Evolutionary conservation across 768 basidiomycete genomes (phyloP), one percentile per base, ranked within the genome.

Genomic region (Pulveroboletus frians): DNA sequence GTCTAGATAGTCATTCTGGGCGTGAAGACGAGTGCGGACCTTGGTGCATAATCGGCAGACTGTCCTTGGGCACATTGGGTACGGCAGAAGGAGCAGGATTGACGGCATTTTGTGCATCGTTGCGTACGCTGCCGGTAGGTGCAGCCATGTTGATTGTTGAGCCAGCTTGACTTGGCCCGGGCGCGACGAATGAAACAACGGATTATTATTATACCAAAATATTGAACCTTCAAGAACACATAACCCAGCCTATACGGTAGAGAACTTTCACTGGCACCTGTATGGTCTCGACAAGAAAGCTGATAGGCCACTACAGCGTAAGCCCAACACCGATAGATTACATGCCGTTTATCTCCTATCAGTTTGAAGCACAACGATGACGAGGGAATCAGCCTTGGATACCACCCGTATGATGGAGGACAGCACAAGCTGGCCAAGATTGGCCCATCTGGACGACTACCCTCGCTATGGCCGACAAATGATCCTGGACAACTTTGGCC

Each of bases 391-490:
- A 18, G 32, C 39, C 31, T 40, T 17, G 11, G 30, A 40, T 17
- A 23, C 20, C 14, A 32, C 34, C 43, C 32, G 23, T 14, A 38
- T 14, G 44, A 29, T n/a, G 35, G 50, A 40, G 56, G 52, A 50
- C 30, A 49, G 50, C 43, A 5, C 63, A 14, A 47, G 21, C 32
- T 53, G 48, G 57, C 50, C 51, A 13, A 56, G 54, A 51, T 51
- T 73, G 52, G 69, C 76, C 26, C 69, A 71, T 29, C 62, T 83
- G 35, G 71, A 77, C 45, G 93, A 97, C 57, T 97, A 95, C 66
- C 73, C 75, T 58, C 78, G 94, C 49, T 98, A 97, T 81, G 93
- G 95, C 38, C 76, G 96, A 47, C 95, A 99, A 64, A 95, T 99
- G 93, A 92, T 97, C 49, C 70, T 96, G 46, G 82, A 90, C 49